A percentile compares a stretch with the other conserved stretches of the same genome.
phyloP scores from a whole-genome alignment of 805 yeast species.

The Candida maesae region DNA sequence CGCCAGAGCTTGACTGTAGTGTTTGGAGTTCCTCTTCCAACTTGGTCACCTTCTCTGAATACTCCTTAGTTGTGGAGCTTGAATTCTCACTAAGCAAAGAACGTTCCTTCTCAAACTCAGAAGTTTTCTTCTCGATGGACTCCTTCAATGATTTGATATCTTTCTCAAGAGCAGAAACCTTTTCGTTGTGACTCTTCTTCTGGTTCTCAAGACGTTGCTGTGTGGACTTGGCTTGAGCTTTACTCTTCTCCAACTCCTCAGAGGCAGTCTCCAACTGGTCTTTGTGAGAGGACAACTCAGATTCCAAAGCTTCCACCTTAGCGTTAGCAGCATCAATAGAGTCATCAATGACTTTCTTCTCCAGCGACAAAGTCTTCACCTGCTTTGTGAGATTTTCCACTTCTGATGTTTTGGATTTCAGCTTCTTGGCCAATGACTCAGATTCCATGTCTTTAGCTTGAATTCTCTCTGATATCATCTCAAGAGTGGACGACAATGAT shows the following conservation, averaged over 20 bases:
- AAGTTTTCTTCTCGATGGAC: constrained; percentile 34
- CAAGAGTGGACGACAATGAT: constrained; percentile 30
- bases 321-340: no score
- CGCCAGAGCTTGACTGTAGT: constrained; percentile 9
- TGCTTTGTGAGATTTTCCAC: constrained; percentile 7
- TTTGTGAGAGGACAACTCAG: no score
- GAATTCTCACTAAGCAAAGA: constrained; percentile 44
- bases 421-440: constrained; percentile 15
- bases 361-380: not conserved
- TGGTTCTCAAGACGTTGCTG: constrained; percentile 22
- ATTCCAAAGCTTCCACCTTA: no score
- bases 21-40: constrained; percentile 35
- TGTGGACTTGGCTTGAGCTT: constrained; percentile 14
- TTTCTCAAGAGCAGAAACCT: constrained; percentile 25
- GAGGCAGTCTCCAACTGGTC: constrained; percentile 4
- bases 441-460: constrained; percentile 26
- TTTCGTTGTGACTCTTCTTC: constrained; percentile 18
- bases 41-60: constrained; percentile 40
- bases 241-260: constrained; percentile 13
- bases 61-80: constrained; percentile 45
- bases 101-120: constrained; percentile 50
- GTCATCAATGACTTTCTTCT: constrained; percentile 1
- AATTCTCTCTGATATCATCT: constrained; percentile 32
- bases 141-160: constrained; percentile 30
- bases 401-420: constrained; percentile 12